A percentile compares a stretch with the other conserved stretches of the same genome.
These are phyloP conservation scores for Podospora australis DNA, from an alignment of 495 filamentous ascomycete genomes.

Conservation along the genomic window DNA sequence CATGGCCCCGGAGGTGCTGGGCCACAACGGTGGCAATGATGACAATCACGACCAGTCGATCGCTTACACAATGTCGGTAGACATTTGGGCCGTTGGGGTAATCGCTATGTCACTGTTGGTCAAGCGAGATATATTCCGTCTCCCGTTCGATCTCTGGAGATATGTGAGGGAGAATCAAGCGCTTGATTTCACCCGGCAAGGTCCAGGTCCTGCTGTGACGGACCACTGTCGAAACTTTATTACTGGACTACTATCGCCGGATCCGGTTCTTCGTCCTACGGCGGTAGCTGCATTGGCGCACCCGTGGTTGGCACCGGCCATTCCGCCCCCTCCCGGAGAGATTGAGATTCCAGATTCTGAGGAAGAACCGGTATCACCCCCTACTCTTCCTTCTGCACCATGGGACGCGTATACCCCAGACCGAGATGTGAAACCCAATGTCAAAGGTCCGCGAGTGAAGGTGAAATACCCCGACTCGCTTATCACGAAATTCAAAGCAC, in stretches of 20 bases:
- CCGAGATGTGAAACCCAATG: neutral
- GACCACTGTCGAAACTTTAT: neutral
- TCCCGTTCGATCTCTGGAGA: neutral
- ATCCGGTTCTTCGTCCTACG: constrained; percentile 1
- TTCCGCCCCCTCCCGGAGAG: neutral
- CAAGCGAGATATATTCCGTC: neutral
- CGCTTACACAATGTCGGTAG: constrained; percentile 9
- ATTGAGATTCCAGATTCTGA: neutral
- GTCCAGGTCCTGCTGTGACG: neutral
- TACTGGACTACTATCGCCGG: neutral
- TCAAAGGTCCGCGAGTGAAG: neutral
- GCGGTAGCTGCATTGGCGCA: neutral
- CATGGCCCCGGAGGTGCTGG: constrained; percentile 10
- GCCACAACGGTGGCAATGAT: neutral
- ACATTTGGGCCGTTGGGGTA: constrained; percentile 10
- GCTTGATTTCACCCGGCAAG: neutral
- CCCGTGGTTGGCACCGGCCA: neutral
- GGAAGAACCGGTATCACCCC: neutral
- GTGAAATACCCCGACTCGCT: neutral
- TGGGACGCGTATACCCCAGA: no score
- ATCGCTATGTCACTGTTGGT: neutral
- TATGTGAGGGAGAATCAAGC: neutral
- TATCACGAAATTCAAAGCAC: neutral
- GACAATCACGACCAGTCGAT: neutral
- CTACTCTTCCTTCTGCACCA: neutral